Conservation (phyloP, 805 yeast genomes). For the Kurtzmaniella fragi region DNA sequence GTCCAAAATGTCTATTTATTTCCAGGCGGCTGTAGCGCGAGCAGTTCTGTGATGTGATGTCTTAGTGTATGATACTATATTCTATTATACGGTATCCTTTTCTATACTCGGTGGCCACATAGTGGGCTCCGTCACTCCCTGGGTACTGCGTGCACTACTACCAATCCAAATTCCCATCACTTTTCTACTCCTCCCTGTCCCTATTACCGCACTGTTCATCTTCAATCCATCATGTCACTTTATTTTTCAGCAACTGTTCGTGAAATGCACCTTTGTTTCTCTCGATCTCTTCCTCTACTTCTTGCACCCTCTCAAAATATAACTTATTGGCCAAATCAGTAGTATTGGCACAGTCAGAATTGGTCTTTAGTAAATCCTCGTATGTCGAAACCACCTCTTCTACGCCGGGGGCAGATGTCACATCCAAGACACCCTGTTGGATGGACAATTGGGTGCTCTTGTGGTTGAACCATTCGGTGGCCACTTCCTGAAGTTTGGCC, state of each 20-base stretch:
- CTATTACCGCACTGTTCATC: no score
- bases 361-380: conserved; percentile 18
- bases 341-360: conserved; percentile 23
- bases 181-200: no score
- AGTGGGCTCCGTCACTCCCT: no score
- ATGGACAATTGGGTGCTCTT: conserved; percentile 19
- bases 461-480: conserved; percentile 26
- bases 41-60: no score
- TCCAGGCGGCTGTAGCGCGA: no score
- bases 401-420: conserved; percentile 11
- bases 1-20: no score
- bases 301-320: conserved; percentile 27
- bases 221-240: neutral
- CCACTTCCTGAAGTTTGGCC: conserved; percentile 17
- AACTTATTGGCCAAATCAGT: conserved; percentile 35
- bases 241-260: conserved; percentile 5
- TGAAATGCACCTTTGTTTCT: conserved; percentile 20
- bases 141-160: no score
- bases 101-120: no score
- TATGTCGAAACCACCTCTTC: conserved; percentile 20
- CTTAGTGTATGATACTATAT: no score
- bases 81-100: no score
- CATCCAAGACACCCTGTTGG: conserved; percentile 11
- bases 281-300: conserved; percentile 23
- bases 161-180: no score